These are phyloP conservation scores for Chaetomium tenue DNA, from an alignment of 495 filamentous ascomycete species.

Conservation along the genomic window DNA sequence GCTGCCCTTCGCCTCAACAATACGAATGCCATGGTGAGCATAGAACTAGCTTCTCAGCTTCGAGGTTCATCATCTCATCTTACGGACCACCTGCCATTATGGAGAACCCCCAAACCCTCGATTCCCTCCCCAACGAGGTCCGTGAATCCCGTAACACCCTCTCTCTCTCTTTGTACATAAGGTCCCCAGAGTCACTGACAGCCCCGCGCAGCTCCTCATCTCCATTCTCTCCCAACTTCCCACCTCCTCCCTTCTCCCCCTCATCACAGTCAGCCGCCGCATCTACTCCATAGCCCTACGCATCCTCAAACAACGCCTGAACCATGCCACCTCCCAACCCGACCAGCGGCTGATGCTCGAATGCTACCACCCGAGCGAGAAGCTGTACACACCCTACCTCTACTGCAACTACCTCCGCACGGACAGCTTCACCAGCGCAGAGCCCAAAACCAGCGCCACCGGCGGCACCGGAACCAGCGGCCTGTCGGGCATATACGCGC, in stretches of 20 bases:
- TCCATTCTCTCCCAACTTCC: conserved; percentile 61
- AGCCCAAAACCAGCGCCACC: conserved; percentile 38
- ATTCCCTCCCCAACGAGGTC: conserved; percentile 49
- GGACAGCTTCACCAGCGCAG: conserved; percentile 44
- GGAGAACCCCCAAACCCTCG: conserved; percentile 38
- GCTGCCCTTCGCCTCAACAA: neutral
- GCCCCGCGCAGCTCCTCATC: conserved; percentile 59
- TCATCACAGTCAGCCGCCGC: conserved; percentile 61
- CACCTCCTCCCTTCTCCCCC: conserved; percentile 58
- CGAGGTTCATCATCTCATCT: too few relatives aligned
- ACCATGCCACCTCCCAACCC: conserved; percentile 53
- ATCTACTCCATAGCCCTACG: conserved; percentile 67
- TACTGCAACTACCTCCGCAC: conserved; percentile 68
- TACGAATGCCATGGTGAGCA: too few relatives aligned
- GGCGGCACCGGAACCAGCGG: conserved; percentile 30
- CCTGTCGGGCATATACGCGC: conserved; percentile 46
- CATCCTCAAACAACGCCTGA: conserved; percentile 64
- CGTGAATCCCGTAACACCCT: neutral
- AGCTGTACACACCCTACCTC: conserved; percentile 63
- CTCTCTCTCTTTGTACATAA: too few relatives aligned
- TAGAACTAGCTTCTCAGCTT: neutral
- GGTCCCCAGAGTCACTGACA: conserved; percentile 13
- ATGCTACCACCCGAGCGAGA: conserved; percentile 72
- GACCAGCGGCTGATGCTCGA: conserved; percentile 69
- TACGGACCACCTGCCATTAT: neutral